A percentile compares a stretch with the other conserved stretches of the same genome.
phyloP scores from a whole-genome alignment of 2,329 filamentous ascomycete species.

The Penicillium sp. region DNA sequence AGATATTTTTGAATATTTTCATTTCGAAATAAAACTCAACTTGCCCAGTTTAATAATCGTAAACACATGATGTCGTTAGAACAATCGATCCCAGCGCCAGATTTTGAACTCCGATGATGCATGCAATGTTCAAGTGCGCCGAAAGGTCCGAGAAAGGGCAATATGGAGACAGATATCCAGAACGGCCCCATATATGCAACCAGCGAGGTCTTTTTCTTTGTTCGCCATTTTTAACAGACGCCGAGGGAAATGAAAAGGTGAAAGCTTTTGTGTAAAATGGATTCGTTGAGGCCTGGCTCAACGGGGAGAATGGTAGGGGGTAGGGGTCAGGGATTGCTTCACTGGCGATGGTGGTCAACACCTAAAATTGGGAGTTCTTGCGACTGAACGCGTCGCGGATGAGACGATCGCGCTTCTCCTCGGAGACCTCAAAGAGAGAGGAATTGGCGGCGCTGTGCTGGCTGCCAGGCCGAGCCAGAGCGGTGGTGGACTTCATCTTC shows the following conservation, averaged over 20 bases:
- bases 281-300: constrained; percentile 8
- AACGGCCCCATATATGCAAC: constrained; percentile 15
- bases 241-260: neutral
- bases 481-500: constrained; percentile 56
- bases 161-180: constrained; percentile 6
- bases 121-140: constrained; percentile 17
- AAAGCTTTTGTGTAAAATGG: constrained; percentile 1
- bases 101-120: constrained; percentile 11
- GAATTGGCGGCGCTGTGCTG: constrained; percentile 36
- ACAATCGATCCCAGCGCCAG: constrained; percentile 10
- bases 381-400: constrained; percentile 50
- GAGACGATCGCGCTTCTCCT: constrained; percentile 50
- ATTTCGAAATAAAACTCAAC: constrained; percentile 6
- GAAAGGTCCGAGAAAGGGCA: constrained; percentile 14
- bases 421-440: constrained; percentile 52
- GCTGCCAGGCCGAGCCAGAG: constrained; percentile 47
- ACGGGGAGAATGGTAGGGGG: constrained; percentile 4
- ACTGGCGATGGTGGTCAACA: constrained; percentile 17
- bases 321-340: neutral
- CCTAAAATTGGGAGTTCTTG: constrained; percentile 33
- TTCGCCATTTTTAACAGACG: constrained; percentile 6
- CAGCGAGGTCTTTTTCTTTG: constrained; percentile 11
- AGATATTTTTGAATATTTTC: neutral
- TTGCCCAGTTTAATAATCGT: constrained; percentile 8
- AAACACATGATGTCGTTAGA: constrained; percentile 21